Percentiles rank a stretch among this genome's conserved stretches.
Conservation (phyloP, 2,329 filamentous ascomycete genomes). For the Zymoseptoria tritici region DNA sequence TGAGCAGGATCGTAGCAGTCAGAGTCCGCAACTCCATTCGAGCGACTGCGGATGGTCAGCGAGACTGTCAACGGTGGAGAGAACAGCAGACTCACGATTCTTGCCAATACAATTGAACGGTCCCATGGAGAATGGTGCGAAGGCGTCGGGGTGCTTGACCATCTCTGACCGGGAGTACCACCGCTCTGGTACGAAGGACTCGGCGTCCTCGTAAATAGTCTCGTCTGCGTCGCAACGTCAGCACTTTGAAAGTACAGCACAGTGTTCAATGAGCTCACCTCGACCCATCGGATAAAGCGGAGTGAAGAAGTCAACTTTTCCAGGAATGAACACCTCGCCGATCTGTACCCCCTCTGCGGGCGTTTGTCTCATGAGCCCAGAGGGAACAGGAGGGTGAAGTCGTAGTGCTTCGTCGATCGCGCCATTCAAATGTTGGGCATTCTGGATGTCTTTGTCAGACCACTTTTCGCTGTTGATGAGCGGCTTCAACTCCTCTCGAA, state of each 20-base stretch:
- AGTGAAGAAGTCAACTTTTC: conserved; percentile 3
- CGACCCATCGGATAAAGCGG: conserved; percentile 10
- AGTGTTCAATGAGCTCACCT: conserved; percentile 1
- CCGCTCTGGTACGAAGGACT: conserved; percentile 29
- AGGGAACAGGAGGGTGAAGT: conserved; percentile 34
- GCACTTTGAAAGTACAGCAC: neutral
- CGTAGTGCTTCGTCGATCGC: conserved; percentile 38
- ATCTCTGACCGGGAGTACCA: conserved; percentile 32
- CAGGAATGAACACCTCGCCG: conserved; percentile 10
- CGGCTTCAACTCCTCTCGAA: conserved; percentile 30
- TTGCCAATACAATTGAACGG: conserved; percentile 32
- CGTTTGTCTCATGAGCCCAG: conserved; percentile 30
- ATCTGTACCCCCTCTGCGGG: conserved; percentile 32
- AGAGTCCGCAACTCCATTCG: conserved; percentile 30
- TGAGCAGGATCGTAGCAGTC: conserved; percentile 25
- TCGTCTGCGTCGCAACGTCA: conserved; percentile 12
- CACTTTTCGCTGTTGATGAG: conserved; percentile 7
- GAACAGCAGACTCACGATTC: conserved; percentile 8
- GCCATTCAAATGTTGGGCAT: conserved; percentile 30
- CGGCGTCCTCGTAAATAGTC: conserved; percentile 20
- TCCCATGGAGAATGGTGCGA: conserved; percentile 30
- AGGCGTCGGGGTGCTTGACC: conserved; percentile 30
- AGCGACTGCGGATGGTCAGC: conserved; percentile 21
- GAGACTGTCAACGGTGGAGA: neutral
- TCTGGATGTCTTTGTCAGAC: conserved; percentile 20